Evolutionary conservation across 2,329 filamentous ascomycete species (phyloP), one percentile per base, ranked within the genome.

Genomic region (Pyricularia sp.): DNA sequence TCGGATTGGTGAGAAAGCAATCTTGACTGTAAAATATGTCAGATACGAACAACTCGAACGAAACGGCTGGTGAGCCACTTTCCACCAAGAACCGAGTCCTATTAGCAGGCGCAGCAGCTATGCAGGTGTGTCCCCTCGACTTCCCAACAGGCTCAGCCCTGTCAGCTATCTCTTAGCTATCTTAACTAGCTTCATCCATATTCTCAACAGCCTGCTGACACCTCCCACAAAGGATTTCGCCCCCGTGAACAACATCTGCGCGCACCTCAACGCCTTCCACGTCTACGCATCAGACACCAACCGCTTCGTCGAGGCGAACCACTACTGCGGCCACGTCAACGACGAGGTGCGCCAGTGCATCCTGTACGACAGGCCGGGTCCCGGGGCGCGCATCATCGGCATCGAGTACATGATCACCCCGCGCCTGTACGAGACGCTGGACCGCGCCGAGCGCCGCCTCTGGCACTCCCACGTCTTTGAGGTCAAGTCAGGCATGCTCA

Each of bases 361-460:
- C 33, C 85, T 97, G 71, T 97, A 95, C 80, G 92, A 96, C 78
- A 86, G 87, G 0, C 84, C 89, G 0, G 64, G 64, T 6, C 82
- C 86, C 9, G 85, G 86, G 30, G 92, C 92, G 0, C 86, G 90
- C 0, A 85, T 97, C 23, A 92, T 97, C 71, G 93, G 92, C 10
- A 85, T 96, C 73, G 93, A 97, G 77, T 96, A 96, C 81, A 94
- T 95, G 92, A 88, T 97, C 73, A 89, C 89, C 0, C 85, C 88
- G 0, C 81, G 82, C 3, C 80, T 95, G 0, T 96, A 90, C 80
- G 82, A 85, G 55, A 86, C 85, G 0, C 85, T 97, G 0, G 84
- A 87, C 0, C 64, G 78, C 0, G 85, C 89, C 25, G 93, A 97
- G 79, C 87, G 90, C 55, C 85, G 85, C 66, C 83, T 94, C 1